Evolutionary conservation across 2,329 filamentous ascomycete species (phyloP), one percentile per base, ranked within the genome.

Genomic region (Colletotrichum liaoningense): DNA sequence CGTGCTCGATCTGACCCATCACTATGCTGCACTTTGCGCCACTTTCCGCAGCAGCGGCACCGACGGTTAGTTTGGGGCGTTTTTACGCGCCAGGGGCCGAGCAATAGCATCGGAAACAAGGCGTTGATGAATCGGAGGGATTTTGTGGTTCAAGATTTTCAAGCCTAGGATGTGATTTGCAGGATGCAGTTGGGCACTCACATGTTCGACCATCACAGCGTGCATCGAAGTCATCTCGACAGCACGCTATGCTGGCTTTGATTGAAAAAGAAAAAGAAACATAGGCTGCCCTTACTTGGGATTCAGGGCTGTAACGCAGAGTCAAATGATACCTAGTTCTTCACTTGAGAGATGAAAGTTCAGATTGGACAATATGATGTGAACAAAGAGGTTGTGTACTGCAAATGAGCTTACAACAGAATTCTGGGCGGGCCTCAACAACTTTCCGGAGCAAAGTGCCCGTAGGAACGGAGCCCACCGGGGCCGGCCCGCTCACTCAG

Each of bases 1-100:
- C 73, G 95, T 99, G 52, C 88, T 98, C 67, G 96, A 98, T 81
- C 86, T 99, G 73, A 98, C 97, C 30, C 96, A 99, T 83, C 94
- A 98, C 81, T 99, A 99, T 81, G 97, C 96, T 24, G 94, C 95
- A 69, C 87, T 99, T 46, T 99, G 97, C 81, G 95, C 96, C 24
- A 95, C 95, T 0, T 99, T 99, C 85, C 91, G 95, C 79, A 98
- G 95, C 88, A 97, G 92, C 79, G 97, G 97, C 4, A 97, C 93
- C 30, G 95, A 98, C 79, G 93, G 93, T 78, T 96, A 89, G 85
- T 56, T 35, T 28, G 19, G 26, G 30, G n/a, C 3, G 28, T 24
- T 9, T 0, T 11, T 2, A 4, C 8, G 19, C 49, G 12, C 7
- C 26, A 12, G 26, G 33, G 42, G 35, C 38, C 35, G 33, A 24